A percentile compares a stretch with the other conserved stretches of the same genome.
phyloP scores from a whole-genome alignment of 1,139 yeast species.

The Kodamaea sp. region DNA sequence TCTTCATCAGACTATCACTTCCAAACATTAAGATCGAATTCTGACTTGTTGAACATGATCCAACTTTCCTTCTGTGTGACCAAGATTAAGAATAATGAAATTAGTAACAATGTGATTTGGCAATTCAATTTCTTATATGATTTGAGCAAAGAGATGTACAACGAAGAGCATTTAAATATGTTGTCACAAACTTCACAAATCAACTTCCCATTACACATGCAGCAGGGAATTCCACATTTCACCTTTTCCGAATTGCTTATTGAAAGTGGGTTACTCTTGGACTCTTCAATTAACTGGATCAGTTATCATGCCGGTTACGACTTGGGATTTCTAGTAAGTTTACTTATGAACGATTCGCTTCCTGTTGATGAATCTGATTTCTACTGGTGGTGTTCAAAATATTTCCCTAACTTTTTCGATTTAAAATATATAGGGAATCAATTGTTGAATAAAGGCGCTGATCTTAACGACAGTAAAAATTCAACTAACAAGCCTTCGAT shows the following conservation, averaged over 20 bases:
- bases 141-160: conserved; percentile 73
- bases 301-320: conserved; percentile 95
- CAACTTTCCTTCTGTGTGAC: conserved; percentile 86
- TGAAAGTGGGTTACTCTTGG: conserved; percentile 80
- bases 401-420: conserved; percentile 82
- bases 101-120: conserved; percentile 74
- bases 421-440: conserved; percentile 73
- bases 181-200: conserved; percentile 75
- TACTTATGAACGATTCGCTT: conserved; percentile 70
- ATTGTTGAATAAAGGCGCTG: conserved; percentile 27
- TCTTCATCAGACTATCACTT: conserved; percentile 91
- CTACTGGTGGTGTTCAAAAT: conserved; percentile 63
- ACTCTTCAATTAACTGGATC: conserved; percentile 76
- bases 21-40: conserved; percentile 88
- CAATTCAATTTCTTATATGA: conserved; percentile 91
- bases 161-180: conserved; percentile 70
- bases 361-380: conserved; percentile 83
- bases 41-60: conserved; percentile 79
- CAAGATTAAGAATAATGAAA: conserved; percentile 71
- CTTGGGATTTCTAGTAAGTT: conserved; percentile 80
- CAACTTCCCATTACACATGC: conserved; percentile 71
- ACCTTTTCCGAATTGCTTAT: conserved; percentile 82
- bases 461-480: conserved; percentile 16
- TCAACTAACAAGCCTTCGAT: conserved; percentile 41
- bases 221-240: conserved; percentile 74